phyloP scores from a whole-genome alignment of 2,329 filamentous ascomycete species.

The Colletotrichum somersetense region DNA sequence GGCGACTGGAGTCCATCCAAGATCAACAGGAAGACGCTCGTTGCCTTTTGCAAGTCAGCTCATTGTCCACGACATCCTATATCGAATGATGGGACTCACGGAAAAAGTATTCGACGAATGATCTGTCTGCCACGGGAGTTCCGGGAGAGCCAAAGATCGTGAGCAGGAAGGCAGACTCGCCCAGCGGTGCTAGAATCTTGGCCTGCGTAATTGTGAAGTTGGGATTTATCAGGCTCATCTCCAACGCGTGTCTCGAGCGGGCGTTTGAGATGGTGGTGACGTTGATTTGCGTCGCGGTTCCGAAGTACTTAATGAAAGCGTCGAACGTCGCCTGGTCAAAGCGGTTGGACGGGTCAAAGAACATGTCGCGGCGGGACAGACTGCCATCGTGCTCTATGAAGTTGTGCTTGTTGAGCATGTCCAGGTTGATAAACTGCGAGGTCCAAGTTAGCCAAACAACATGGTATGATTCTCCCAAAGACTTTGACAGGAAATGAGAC shows the following conservation, averaged over 20 bases:
- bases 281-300: slow-evolving; percentile 56
- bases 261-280: slow-evolving; percentile 57
- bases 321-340: slow-evolving; percentile 67
- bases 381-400: slow-evolving; percentile 64
- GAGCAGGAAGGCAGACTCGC: slow-evolving; percentile 63
- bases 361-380: slow-evolving; percentile 61
- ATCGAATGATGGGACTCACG: slow-evolving; percentile 47
- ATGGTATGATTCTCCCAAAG: neutral
- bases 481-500: neutral
- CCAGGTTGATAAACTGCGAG: slow-evolving; percentile 35
- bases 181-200: slow-evolving; percentile 59
- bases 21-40: slow-evolving; percentile 26
- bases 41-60: slow-evolving; percentile 8
- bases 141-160: slow-evolving; percentile 61
- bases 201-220: slow-evolving; percentile 58
- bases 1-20: slow-evolving; percentile 28
- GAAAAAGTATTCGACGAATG: slow-evolving; percentile 60
- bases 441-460: slow-evolving; percentile 38
- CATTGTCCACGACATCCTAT: too few relatives aligned
- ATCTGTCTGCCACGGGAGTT: slow-evolving; percentile 53
- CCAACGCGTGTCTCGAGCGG: slow-evolving; percentile 56
- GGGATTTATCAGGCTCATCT: slow-evolving; percentile 61
- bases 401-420: slow-evolving; percentile 61
- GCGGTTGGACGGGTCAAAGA: slow-evolving; percentile 62
- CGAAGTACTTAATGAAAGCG: slow-evolving; percentile 56